Evolutionary conservation across 805 yeast species (phyloP), one percentile per base, ranked within the genome.

Genomic region (Tetrapisispora phaffii): DNA sequence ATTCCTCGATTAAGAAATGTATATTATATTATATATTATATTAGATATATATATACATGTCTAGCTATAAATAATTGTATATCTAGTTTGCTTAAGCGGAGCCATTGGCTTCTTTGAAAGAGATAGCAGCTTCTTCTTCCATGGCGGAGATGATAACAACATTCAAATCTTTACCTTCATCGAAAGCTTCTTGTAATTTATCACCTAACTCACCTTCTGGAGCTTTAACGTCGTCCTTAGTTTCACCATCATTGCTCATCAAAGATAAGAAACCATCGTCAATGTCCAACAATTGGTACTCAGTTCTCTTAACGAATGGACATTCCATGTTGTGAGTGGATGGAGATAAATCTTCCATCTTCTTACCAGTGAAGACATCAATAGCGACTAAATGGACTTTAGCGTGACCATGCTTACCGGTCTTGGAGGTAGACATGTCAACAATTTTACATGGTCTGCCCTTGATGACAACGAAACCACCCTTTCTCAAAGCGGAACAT

Each of bases 351-450:
- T 89, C 97, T 82, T 89, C 97, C 73, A 88, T 80, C 80, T 89
- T 89, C 87, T 90, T 90, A 74, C 85, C 83, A 66, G 97, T 89
- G 89, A 89, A 89, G 73, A 89, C 89, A 73, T 89, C 97, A 65
- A 83, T 83, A 70, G 97, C 97, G 60, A 90, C 96, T 76, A 89
- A 79, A 76, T 89, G 97, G 73, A 89, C 97, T 82, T 89, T 89
- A 72, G 97, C 97, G 90, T 89, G 97, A 77, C 97, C 97, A 85
- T 89, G 97, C 96, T 89, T 89, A 76, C 97, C 97, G 63, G 97
- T 89, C 84, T 89, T 89, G 67, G 97, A 89, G 69, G 97, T 89
- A 55, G 97, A 89, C 97, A 89, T 89, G 73, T 90, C 97, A 66
- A 89, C 93, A 73, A 89, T 90, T 82, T 89, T 89, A 81, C 97